Percentiles rank a stretch among this genome's conserved stretches.
phyloP scores from a whole-genome alignment of 108 stramenopile species.

The Cyclotella kingstonii region DNA sequence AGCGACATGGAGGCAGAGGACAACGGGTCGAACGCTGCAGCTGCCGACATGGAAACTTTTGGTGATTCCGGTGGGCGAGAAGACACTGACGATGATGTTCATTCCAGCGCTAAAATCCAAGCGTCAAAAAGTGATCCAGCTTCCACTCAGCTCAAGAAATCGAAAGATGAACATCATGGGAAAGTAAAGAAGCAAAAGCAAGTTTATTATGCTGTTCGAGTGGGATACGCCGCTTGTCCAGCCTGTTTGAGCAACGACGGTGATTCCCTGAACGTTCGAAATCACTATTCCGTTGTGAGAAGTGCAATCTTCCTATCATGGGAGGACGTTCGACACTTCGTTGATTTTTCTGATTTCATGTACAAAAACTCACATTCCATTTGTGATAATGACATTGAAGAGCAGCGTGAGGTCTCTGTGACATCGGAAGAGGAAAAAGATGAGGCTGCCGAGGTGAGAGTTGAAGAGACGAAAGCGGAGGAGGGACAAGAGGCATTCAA shows the following conservation, averaged over 20 bases:
- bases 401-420: neutral
- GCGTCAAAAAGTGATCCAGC: neutral
- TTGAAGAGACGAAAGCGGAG: too few species aligned
- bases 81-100: neutral
- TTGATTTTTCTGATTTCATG: constrained; percentile 24
- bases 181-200: neutral
- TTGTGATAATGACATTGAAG: neutral
- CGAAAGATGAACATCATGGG: neutral
- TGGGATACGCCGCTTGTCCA: constrained; percentile 18
- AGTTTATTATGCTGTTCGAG: constrained; percentile 26
- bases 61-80: too few species aligned
- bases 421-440: too few species aligned
- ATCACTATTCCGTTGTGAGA: constrained; percentile 6
- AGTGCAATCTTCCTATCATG: constrained; percentile 30
- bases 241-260: neutral
- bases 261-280: neutral
- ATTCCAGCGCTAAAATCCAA: neutral
- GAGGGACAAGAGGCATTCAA: too few species aligned
- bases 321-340: constrained; percentile 28
- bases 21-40: neutral
- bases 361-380: too few species aligned
- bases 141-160: neutral
- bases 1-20: neutral
- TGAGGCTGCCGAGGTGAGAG: too few species aligned
- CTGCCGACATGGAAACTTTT: neutral